Conservation (phyloP, 768 basidiomycete genomes). For the Russula emetica region DNA sequence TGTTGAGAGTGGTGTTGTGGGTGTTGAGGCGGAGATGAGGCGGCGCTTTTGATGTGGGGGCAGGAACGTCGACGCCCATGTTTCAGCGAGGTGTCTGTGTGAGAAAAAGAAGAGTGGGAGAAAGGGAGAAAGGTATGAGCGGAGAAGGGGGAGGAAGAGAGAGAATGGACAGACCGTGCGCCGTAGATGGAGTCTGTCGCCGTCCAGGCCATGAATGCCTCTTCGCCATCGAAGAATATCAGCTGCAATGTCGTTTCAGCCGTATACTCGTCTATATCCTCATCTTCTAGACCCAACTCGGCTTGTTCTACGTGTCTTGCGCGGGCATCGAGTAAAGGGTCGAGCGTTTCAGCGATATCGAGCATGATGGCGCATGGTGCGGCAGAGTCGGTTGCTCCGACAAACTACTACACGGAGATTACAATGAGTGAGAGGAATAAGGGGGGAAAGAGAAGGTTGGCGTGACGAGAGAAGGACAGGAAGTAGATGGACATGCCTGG, state of each 20-base stretch:
- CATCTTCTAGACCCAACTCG: constrained; percentile 53
- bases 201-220: constrained; percentile 91
- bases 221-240: constrained; percentile 97
- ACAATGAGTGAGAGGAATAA: background rate
- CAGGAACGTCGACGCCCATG: constrained; percentile 72
- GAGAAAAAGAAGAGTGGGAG: background rate
- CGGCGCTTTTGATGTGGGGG: constrained; percentile 57
- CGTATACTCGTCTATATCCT: constrained; percentile 45
- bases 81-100: constrained; percentile 77
- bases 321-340: constrained; percentile 63
- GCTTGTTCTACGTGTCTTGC: constrained; percentile 51
- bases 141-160: background rate
- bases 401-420: constrained; percentile 53
- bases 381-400: constrained; percentile 97
- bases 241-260: constrained; percentile 85
- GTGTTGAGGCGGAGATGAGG: constrained; percentile 41
- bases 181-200: constrained; percentile 89
- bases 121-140: background rate
- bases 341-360: constrained; percentile 81
- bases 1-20: constrained; percentile 60
- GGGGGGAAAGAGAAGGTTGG: background rate
- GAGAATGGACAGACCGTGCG: constrained; percentile 60
- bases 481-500: constrained; percentile 49
- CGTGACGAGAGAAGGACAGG: background rate
- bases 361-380: constrained; percentile 93